Evolutionary conservation across 1,284 basidiomycete genomes (phyloP).

Genomic region (Mycena citricolor): DNA sequence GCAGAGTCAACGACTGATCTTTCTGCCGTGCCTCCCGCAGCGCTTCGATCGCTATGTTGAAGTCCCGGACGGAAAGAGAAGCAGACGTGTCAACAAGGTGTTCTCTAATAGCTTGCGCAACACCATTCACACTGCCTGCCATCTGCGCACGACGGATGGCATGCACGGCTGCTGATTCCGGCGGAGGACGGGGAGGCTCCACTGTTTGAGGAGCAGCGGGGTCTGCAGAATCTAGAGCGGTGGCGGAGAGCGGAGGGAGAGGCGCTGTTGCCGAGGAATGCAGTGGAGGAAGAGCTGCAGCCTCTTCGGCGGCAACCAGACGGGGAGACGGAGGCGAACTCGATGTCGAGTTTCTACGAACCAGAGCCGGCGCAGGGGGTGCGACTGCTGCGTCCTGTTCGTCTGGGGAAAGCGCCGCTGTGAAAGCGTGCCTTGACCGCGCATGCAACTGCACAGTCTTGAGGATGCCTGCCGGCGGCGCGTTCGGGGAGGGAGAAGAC

Average conservation of each 20-base stretch:
- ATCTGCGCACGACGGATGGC: constrained; percentile 27
- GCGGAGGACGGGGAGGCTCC: constrained; percentile 26
- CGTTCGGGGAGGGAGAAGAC: constrained; percentile 39
- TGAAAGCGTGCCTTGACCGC: constrained; percentile 56
- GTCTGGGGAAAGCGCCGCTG: constrained; percentile 25
- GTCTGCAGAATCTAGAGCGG: constrained; percentile 22
- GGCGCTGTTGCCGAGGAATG: constrained; percentile 3
- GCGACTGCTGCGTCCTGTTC: constrained; percentile 22
- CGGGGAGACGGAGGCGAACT: constrained; percentile 24
- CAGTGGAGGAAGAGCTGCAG: constrained; percentile 17
- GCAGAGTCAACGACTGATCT: constrained; percentile 57
- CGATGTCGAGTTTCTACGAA: constrained; percentile 49
- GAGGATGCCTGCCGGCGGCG: constrained; percentile 52
- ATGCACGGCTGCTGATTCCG: constrained; percentile 21
- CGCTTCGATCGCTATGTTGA: constrained; percentile 67
- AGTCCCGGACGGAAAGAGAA: constrained; percentile 45
- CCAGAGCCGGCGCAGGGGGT: constrained; percentile 26
- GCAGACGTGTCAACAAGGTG: constrained; percentile 27
- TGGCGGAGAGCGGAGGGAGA: constrained; percentile 8
- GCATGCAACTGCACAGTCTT: constrained; percentile 61
- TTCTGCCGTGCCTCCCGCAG: constrained; percentile 47
- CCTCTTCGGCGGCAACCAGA: constrained; percentile 23
- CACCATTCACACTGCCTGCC: constrained; percentile 25
- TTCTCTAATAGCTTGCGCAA: constrained; percentile 31
- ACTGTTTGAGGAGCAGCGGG: constrained; percentile 35